Evolutionary conservation across 352 stramenopile species (phyloP), one percentile per base, ranked within the genome.

Genomic region (Phytophthora fragariae): DNA sequence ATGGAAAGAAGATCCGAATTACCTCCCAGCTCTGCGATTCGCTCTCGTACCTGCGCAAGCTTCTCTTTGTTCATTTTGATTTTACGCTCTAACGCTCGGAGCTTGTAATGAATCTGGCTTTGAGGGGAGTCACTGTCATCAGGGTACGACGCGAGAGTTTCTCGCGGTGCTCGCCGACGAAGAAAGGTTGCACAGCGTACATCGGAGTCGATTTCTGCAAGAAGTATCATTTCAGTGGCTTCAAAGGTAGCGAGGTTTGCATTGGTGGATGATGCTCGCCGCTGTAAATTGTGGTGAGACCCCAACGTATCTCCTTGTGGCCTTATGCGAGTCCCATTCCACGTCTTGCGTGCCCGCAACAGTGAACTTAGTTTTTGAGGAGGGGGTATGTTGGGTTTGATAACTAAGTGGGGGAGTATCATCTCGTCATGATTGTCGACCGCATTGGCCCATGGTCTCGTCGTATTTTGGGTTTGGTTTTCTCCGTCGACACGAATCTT

Each of bases 11-110:
- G 11, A 44, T 6, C 14, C 58, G 33, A 52, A 35, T 65, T 61
- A 1, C 68, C 68, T 37, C 64, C 60, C 2, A 85, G 41, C 14
- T 62, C n/a, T n/a, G 24, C 24, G 21, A 85, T 76, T 29, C 78
- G 77, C n/a, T 71, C 55, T 39, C 62, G 58, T 7, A 85, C 72
- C 41, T 75, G 70, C 11, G 21, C n/a, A 12, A 85, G 64, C 37
- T 85, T 85, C 41, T 85, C 78, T 46, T 72, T 75, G 72, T 85
- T 85, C 47, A 81, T 76, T n/a, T 61, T 65, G 21, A 85, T 75
- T 66, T 79, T 77, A 19, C 72, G 73, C 4, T 76, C 62, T 14
- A 85, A 74, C 6, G 69, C 64, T 3, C 64, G 62, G 11, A 77
- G 44, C 39, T 85, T 83, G 53, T 64, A 73, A 10, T 72, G 65